Conservation (phyloP, 495 filamentous ascomycete genomes). For the Elasticomyces elasticus region DNA sequence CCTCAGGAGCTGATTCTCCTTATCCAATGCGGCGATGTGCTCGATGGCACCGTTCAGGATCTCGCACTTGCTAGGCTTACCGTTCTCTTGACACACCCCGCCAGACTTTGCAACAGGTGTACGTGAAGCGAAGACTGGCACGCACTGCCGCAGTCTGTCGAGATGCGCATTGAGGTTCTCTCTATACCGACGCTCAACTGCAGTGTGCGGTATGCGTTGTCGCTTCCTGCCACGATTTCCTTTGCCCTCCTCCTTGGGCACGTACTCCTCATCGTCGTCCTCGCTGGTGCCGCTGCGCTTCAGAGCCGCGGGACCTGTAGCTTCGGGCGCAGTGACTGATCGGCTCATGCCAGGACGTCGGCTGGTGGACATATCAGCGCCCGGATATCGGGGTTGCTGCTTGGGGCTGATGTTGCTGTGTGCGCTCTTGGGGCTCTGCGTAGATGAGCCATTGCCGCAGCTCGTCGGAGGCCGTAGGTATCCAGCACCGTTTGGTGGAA, state of each 20-base stretch:
- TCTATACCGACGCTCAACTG: constrained; percentile 20
- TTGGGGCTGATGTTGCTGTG: neutral
- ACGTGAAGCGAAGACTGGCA: constrained; percentile 11
- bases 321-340: constrained; percentile 9
- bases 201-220: constrained; percentile 21
- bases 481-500: neutral
- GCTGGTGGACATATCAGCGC: neutral
- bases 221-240: constrained; percentile 11
- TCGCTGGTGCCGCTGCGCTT: constrained; percentile 9
- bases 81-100: neutral
- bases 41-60: constrained; percentile 19
- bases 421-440: constrained; percentile 7
- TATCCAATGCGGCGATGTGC: constrained; percentile 6
- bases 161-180: constrained; percentile 23
- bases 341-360: constrained; percentile 3
- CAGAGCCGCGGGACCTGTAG: neutral
- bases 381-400: neutral
- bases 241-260: neutral
- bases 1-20: constrained; percentile 10
- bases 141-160: constrained; percentile 15
- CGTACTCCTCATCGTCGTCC: constrained; percentile 13
- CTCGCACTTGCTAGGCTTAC: constrained; percentile 23
- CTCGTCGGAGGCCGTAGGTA: neutral
- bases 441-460: neutral
- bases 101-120: neutral